Percentiles rank a stretch among this genome's conserved stretches.
Conservation (phyloP, 2,329 filamentous ascomycete genomes). For the Fusarium sacchari region DNA sequence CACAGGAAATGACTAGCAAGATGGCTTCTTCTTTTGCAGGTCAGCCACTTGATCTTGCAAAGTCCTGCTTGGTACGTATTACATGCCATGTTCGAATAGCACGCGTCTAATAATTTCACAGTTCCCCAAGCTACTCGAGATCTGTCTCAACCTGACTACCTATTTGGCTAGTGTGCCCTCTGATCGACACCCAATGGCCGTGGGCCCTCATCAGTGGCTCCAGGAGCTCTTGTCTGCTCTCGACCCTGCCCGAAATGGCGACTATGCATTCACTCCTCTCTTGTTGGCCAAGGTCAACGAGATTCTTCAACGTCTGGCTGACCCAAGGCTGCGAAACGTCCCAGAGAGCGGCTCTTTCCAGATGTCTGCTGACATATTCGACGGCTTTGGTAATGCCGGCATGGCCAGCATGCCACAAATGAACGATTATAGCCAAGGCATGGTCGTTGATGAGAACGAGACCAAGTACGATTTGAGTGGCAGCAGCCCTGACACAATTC, state of each 20-base stretch:
- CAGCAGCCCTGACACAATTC: conserved; percentile 48
- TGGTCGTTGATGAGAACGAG: conserved; percentile 55
- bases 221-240: conserved; percentile 73
- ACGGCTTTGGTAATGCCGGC: conserved; percentile 71
- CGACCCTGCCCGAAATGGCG: conserved; percentile 76
- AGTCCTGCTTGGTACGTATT: conserved; percentile 73
- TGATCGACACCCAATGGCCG: conserved; percentile 69
- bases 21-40: conserved; percentile 78
- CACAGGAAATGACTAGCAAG: conserved; percentile 58
- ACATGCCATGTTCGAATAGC: not conserved
- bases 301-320: conserved; percentile 70
- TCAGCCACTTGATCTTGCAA: conserved; percentile 78
- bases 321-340: conserved; percentile 67
- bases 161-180: conserved; percentile 74
- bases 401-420: conserved; percentile 63
- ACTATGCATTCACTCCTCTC: conserved; percentile 80
- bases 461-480: conserved; percentile 52
- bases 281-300: conserved; percentile 81
- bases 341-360: conserved; percentile 60
- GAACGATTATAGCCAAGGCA: conserved; percentile 62
- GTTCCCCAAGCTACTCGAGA: conserved; percentile 84
- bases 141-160: conserved; percentile 77
- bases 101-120: conserved; percentile 45
- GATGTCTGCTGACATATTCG: conserved; percentile 68
- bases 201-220: conserved; percentile 78